A percentile compares a stretch with the other conserved stretches of the same genome.
phyloP scores from a whole-genome alignment of 179 eudicot species.

The Amaranthus tricolor region DNA sequence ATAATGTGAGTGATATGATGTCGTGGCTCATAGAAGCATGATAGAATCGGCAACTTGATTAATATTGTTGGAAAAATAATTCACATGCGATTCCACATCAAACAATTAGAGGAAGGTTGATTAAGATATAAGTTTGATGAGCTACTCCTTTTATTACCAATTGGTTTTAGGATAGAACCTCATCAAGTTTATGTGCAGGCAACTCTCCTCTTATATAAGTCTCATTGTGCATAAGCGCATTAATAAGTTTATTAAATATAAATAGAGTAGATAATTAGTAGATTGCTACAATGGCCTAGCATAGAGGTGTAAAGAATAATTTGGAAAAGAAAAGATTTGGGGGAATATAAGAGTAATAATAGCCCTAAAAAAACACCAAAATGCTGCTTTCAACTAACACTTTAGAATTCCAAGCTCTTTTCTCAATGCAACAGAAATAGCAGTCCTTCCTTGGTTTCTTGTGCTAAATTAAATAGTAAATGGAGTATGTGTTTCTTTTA shows the following conservation, averaged over 20 bases:
- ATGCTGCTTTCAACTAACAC: slow-evolving; percentile 67
- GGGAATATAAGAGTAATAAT: slow-evolving; percentile 33
- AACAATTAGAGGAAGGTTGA: no score
- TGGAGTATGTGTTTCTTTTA: slow-evolving; percentile 41
- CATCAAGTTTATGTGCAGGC: no score
- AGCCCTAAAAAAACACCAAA: slow-evolving; percentile 53
- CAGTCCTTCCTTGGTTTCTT: slow-evolving; percentile 58
- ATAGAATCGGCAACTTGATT: no score
- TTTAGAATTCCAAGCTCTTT: slow-evolving; percentile 90
- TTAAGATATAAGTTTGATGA: no score
- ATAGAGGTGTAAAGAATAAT: slow-evolving; percentile 38
- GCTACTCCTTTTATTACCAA: no score
- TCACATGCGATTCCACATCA: no score
- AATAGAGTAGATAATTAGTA: slow-evolving; percentile 6
- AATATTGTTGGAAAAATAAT: no score
- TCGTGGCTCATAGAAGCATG: no score
- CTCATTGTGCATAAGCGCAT: no score
- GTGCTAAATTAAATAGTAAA: slow-evolving; percentile 32
- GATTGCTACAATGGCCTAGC: slow-evolving; percentile 37
- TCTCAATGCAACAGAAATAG: slow-evolving; percentile 52
- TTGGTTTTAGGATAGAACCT: no score
- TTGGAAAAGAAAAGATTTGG: slow-evolving; percentile 37
- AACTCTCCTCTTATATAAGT: no score
- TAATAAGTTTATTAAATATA: no score
- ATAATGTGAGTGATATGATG: neutral